Conservation (phyloP, 2,329 filamentous ascomycete species). For the Cordyceps fumosorosea region DNA sequence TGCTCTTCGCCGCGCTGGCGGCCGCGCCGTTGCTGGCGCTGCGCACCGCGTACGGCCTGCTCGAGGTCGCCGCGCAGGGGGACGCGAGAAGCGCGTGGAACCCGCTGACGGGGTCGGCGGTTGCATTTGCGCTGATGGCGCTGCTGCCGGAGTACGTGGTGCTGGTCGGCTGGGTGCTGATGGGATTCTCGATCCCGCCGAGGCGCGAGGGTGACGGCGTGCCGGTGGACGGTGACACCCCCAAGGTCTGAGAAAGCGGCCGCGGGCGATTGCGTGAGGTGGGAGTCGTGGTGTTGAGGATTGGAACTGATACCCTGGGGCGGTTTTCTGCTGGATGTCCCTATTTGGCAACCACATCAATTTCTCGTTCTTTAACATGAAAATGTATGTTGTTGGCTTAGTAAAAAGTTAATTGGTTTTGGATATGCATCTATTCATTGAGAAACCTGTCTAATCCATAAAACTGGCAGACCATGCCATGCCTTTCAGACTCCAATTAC, state of each 20-base stretch:
- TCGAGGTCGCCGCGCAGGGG: constrained; percentile 15
- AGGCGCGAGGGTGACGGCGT: neutral
- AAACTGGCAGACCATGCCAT: neutral
- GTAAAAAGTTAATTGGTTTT: neutral
- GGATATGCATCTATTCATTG: neutral
- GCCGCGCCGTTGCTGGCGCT: constrained; percentile 19
- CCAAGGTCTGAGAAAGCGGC: neutral
- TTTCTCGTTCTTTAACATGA: too few relatives aligned
- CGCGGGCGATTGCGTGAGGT: neutral
- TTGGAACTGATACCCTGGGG: neutral
- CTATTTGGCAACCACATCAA: neutral
- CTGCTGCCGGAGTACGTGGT: constrained; percentile 17
- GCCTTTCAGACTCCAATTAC: neutral
- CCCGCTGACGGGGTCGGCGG: constrained; percentile 16
- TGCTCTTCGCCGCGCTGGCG: constrained; percentile 17
- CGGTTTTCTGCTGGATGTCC: neutral
- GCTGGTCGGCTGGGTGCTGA: constrained; percentile 12
- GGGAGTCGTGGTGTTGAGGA: neutral
- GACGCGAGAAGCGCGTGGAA: constrained; percentile 14
- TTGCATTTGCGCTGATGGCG: constrained; percentile 17
- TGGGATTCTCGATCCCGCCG: constrained; percentile 12
- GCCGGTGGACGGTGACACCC: neutral
- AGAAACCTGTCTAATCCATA: neutral
- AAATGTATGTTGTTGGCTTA: neutral
- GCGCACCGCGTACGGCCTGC: constrained; percentile 19